Percentiles rank a stretch among this genome's conserved stretches.
phyloP scores from a whole-genome alignment of 305 asterid species.

The Fraxinus ornus region DNA sequence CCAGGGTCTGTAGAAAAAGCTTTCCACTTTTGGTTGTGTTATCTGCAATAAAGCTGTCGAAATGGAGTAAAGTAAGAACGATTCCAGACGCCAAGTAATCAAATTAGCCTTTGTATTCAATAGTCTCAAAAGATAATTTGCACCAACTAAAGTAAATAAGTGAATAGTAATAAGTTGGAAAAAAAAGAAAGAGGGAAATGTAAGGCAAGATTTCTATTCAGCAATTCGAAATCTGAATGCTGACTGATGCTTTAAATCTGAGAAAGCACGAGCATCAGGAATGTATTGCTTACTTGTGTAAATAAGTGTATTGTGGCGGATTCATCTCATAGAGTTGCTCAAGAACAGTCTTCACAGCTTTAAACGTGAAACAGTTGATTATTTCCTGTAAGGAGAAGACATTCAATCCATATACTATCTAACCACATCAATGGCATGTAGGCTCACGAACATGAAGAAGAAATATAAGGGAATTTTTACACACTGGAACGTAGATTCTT shows the following conservation, averaged over 20 bases:
- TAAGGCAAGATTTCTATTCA: not conserved
- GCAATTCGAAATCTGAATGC: not conserved
- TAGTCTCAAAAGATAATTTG: not conserved
- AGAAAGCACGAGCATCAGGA: not conserved
- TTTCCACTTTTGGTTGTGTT: slow-evolving; percentile 49
- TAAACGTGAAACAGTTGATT: slow-evolving; percentile 50
- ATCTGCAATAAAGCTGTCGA: slow-evolving; percentile 54
- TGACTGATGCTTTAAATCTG: not conserved
- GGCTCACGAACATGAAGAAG: not conserved
- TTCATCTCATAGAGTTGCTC: slow-evolving; percentile 73
- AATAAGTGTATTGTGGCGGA: slow-evolving; percentile 62
- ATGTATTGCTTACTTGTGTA: slow-evolving; percentile 49
- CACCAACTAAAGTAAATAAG: not conserved
- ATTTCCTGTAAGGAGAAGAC: slow-evolving; percentile 41
- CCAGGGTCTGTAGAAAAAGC: slow-evolving; percentile 48
- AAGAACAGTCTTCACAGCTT: slow-evolving; percentile 70
- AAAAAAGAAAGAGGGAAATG: not conserved
- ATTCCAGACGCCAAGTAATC: not conserved
- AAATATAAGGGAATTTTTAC: not conserved
- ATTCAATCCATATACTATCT: not conserved
- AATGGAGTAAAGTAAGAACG: not conserved
- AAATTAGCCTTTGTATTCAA: not conserved
- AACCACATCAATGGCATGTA: not conserved
- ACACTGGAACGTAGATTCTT: not conserved
- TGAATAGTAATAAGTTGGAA: not conserved